Conservation (phyloP, 352 stramenopile species). For the Globisporangium camurandrum region DNA sequence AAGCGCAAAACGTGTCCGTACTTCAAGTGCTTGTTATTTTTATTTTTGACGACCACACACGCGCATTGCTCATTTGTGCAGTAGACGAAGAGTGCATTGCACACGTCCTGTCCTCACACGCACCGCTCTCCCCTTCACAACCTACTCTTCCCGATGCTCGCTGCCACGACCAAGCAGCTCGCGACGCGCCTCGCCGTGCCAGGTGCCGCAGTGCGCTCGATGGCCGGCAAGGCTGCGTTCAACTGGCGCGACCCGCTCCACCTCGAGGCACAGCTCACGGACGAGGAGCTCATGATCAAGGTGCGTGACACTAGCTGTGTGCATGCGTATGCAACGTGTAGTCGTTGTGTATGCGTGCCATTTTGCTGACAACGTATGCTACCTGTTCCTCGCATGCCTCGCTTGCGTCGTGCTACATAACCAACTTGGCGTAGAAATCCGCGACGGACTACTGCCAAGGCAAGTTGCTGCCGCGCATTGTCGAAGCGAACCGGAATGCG, state of each 20-base stretch:
- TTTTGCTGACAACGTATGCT: not conserved
- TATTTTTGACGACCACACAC: too few relatives aligned
- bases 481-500: slow-evolving; percentile 93
- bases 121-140: too few relatives aligned
- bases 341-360: not conserved
- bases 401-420: not conserved
- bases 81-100: too few relatives aligned
- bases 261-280: slow-evolving; percentile 72
- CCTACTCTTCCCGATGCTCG: slow-evolving; percentile 23
- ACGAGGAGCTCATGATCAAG: slow-evolving; percentile 90
- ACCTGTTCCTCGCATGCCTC: not conserved
- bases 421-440: slow-evolving; percentile 68
- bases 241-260: slow-evolving; percentile 80
- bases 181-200: slow-evolving; percentile 16
- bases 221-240: slow-evolving; percentile 52
- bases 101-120: too few relatives aligned
- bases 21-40: too few relatives aligned
- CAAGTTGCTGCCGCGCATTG: slow-evolving; percentile 90
- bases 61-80: too few relatives aligned
- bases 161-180: slow-evolving; percentile 15
- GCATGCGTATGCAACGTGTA: not conserved
- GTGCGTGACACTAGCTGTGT: slow-evolving; percentile 18
- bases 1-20: too few relatives aligned
- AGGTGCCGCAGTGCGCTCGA: slow-evolving; percentile 21
- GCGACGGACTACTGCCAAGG: slow-evolving; percentile 91